Percentiles rank a stretch among this genome's conserved stretches.
Conservation (phyloP, 352 stramenopile species). For the Pelagophyceae sp. region DNA sequence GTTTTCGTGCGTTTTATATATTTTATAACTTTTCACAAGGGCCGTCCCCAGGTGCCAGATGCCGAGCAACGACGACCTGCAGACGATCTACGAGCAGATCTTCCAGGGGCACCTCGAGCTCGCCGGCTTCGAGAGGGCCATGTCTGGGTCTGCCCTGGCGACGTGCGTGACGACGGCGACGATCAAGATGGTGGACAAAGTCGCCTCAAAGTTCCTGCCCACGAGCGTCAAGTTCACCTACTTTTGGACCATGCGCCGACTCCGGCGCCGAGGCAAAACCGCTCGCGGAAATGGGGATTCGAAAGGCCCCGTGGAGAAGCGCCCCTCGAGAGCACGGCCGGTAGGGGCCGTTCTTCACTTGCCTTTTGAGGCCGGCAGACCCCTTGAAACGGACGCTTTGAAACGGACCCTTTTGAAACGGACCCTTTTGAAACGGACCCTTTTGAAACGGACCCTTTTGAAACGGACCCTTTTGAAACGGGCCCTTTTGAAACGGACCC, state of each 20-base stretch:
- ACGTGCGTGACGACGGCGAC: slow-evolving; percentile 33
- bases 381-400: slow-evolving; percentile 95
- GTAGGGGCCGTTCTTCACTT: slow-evolving; percentile 63
- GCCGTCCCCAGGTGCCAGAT: too few relatives aligned
- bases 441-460: too few relatives aligned
- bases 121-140: slow-evolving; percentile 60
- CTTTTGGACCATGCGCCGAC: slow-evolving; percentile 97
- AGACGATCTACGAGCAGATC: slow-evolving; percentile 88
- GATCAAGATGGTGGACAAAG: slow-evolving; percentile 76
- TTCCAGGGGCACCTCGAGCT: slow-evolving; percentile 82
- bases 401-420: too few relatives aligned
- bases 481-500: too few relatives aligned
- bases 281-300: slow-evolving; percentile 73
- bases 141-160: slow-evolving; percentile 67
- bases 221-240: slow-evolving; percentile 96
- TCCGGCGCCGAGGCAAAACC: slow-evolving; percentile 92
- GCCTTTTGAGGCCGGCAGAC: slow-evolving; percentile 87
- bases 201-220: slow-evolving; percentile 83
- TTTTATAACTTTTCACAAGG: too few relatives aligned
- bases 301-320: slow-evolving; percentile 65
- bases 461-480: too few relatives aligned
- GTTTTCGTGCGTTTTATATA: too few relatives aligned
- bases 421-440: too few relatives aligned
- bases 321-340: slow-evolving; percentile 82
- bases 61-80: slow-evolving; percentile 81